These are phyloP conservation scores for Lunularia cruciata DNA, from an alignment of 225 moss, liverwort and hornwort species.

Conservation along the genomic window DNA sequence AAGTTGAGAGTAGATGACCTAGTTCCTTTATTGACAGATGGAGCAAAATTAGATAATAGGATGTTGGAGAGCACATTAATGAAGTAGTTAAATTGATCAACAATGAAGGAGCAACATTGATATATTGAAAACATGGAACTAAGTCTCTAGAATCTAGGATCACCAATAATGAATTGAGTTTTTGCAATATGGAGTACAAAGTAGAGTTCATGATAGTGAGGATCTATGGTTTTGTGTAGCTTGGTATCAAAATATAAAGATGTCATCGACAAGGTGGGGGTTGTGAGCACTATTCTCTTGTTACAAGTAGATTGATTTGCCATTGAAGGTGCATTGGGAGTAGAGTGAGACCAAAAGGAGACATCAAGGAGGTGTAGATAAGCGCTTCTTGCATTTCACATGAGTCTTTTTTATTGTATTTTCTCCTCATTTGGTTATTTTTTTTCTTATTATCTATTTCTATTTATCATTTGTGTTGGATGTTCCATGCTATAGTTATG, in stretches of 20 bases:
- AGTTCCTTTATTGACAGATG: not conserved
- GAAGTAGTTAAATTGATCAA: not conserved
- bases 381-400: too few relatives aligned
- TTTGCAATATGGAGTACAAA: conserved; percentile 15
- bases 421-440: too few relatives aligned
- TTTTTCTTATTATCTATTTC: too few relatives aligned
- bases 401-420: too few relatives aligned
- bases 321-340: too few relatives aligned
- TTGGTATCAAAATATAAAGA: conserved; percentile 71
- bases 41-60: not conserved
- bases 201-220: conserved; percentile 71
- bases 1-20: conserved; percentile 16
- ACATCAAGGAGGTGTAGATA: too few relatives aligned
- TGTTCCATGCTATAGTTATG: too few relatives aligned
- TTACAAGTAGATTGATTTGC: too few relatives aligned
- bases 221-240: conserved; percentile 71
- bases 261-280: too few relatives aligned
- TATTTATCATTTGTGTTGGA: too few relatives aligned
- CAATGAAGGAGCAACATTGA: not conserved
- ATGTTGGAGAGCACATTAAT: not conserved
- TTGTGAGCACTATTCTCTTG: too few relatives aligned
- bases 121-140: not conserved
- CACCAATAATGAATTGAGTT: not conserved
- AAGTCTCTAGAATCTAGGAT: not conserved
- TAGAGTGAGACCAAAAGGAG: too few relatives aligned